phyloP scores from a whole-genome alignment of 768 basidiomycete species.

The Collybia nuda region DNA sequence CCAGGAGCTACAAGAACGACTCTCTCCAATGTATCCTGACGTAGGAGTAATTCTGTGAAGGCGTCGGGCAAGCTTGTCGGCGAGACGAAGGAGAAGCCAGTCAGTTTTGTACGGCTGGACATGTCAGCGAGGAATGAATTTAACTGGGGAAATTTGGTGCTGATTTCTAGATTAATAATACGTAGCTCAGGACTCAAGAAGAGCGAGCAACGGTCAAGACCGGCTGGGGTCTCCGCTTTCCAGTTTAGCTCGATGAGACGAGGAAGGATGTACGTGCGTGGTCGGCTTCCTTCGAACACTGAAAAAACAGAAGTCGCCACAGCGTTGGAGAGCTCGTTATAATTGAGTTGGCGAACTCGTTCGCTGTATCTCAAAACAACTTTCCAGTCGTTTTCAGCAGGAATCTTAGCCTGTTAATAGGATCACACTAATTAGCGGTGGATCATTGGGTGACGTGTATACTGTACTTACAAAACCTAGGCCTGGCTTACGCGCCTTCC shows the following conservation, averaged over 20 bases:
- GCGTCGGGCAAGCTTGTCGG: slow-evolving; percentile 69
- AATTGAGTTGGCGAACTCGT: slow-evolving; percentile 66
- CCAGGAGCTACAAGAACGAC: slow-evolving; percentile 71
- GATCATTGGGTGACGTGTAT: neutral
- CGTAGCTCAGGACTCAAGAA: slow-evolving; percentile 70
- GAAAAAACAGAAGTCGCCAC: slow-evolving; percentile 67
- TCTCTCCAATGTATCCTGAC: slow-evolving; percentile 60
- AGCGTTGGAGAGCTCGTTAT: slow-evolving; percentile 66
- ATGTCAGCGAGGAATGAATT: slow-evolving; percentile 63
- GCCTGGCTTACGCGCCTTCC: slow-evolving; percentile 70
- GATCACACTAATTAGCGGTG: neutral
- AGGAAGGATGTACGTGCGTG: slow-evolving; percentile 65
- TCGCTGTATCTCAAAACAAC: slow-evolving; percentile 64
- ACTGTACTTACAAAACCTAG: slow-evolving; percentile 65
- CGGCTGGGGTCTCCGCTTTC: slow-evolving; percentile 67
- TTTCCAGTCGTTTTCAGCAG: slow-evolving; percentile 71
- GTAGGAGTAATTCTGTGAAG: slow-evolving; percentile 63
- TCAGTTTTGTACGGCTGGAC: slow-evolving; percentile 60
- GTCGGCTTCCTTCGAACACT: slow-evolving; percentile 63
- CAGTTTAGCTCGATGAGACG: slow-evolving; percentile 68
- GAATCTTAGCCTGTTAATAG: slow-evolving; percentile 48
- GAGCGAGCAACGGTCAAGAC: slow-evolving; percentile 60
- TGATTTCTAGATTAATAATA: slow-evolving; percentile 61
- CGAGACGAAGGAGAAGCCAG: slow-evolving; percentile 69
- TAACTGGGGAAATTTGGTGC: slow-evolving; percentile 56